A percentile compares a stretch with the other conserved stretches of the same genome.
These are phyloP conservation scores for Stephanodiscus minutulus DNA, from an alignment of 108 stramenopile species.

Conservation along the genomic window DNA sequence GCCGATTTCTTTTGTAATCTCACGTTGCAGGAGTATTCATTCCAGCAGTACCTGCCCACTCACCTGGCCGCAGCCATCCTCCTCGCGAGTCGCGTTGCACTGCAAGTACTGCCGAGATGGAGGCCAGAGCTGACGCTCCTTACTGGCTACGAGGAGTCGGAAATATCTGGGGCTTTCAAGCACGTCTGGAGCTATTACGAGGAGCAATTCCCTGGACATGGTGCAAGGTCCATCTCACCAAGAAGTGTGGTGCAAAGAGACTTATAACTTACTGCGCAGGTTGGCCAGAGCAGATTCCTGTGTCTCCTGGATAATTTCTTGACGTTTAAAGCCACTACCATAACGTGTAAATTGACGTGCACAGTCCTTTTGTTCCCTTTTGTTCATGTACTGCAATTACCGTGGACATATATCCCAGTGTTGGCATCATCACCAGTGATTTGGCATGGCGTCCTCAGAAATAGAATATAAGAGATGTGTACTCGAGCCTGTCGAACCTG, in stretches of 20 bases:
- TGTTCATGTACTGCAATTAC: slow-evolving; percentile 46
- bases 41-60: slow-evolving; percentile 86
- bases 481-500: slow-evolving; percentile 57
- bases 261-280: slow-evolving; percentile 17
- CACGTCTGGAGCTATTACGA: slow-evolving; percentile 89
- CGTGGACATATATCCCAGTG: too few relatives aligned
- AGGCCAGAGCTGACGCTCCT: slow-evolving; percentile 70
- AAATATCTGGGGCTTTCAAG: slow-evolving; percentile 70
- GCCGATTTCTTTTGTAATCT: slow-evolving; percentile 95
- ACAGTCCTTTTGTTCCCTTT: too few relatives aligned
- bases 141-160: slow-evolving; percentile 79
- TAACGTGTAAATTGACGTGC: too few relatives aligned
- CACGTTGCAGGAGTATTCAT: slow-evolving; percentile 89
- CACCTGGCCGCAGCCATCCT: slow-evolving; percentile 86
- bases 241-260: slow-evolving; percentile 62
- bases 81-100: slow-evolving; percentile 76
- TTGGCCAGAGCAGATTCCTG: too few relatives aligned
- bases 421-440: too few relatives aligned
- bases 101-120: slow-evolving; percentile 84
- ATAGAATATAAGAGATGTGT: too few relatives aligned
- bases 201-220: slow-evolving; percentile 91
- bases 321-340: too few relatives aligned
- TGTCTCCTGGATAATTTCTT: too few relatives aligned
- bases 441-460: too few relatives aligned
- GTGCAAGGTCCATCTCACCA: slow-evolving; percentile 79